Conservation (phyloP, 139 green algal genomes). For the Mesotaenium endlicherianum region DNA sequence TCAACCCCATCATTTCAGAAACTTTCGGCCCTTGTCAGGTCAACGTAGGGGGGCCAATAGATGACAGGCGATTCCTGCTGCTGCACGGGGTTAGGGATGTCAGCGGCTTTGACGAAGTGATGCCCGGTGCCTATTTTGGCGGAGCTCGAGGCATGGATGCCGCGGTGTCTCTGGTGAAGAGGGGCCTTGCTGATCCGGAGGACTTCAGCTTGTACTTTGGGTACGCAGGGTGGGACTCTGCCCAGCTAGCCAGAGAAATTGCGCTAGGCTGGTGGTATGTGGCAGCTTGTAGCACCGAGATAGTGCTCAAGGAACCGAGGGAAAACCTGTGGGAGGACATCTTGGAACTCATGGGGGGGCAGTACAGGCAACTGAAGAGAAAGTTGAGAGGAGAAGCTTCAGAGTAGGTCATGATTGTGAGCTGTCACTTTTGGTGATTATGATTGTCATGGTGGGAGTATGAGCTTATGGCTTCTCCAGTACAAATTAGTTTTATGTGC, state of each 20-base stretch:
- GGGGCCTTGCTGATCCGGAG: neutral
- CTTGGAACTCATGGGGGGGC: conserved; percentile 24
- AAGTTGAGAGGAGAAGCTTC: too few relatives aligned
- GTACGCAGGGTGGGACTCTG: conserved; percentile 30
- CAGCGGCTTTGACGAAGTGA: conserved; percentile 15
- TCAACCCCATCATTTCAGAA: neutral
- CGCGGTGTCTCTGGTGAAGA: conserved; percentile 14
- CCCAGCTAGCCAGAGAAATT: conserved; percentile 35
- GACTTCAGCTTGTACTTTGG: conserved; percentile 38
- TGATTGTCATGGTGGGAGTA: too few relatives aligned
- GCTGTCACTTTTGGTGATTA: too few relatives aligned
- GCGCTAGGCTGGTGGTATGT: conserved; percentile 43
- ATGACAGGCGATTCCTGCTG: conserved; percentile 12
- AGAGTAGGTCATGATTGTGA: too few relatives aligned
- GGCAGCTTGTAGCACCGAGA: conserved; percentile 31
- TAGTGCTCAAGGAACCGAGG: conserved; percentile 4
- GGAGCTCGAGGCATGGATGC: conserved; percentile 1
- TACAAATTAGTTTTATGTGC: too few relatives aligned
- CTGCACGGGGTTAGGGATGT: conserved; percentile 3
- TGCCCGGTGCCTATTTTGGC: conserved; percentile 14
- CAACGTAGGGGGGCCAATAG: conserved; percentile 36
- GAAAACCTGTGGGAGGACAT: conserved; percentile 26
- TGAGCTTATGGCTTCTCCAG: too few relatives aligned
- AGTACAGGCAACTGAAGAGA: too few relatives aligned
- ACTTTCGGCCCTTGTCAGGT: conserved; percentile 36